These are phyloP conservation scores for Colletotrichum tropicale DNA, from an alignment of 2,329 filamentous ascomycete genomes.

Conservation along the genomic window DNA sequence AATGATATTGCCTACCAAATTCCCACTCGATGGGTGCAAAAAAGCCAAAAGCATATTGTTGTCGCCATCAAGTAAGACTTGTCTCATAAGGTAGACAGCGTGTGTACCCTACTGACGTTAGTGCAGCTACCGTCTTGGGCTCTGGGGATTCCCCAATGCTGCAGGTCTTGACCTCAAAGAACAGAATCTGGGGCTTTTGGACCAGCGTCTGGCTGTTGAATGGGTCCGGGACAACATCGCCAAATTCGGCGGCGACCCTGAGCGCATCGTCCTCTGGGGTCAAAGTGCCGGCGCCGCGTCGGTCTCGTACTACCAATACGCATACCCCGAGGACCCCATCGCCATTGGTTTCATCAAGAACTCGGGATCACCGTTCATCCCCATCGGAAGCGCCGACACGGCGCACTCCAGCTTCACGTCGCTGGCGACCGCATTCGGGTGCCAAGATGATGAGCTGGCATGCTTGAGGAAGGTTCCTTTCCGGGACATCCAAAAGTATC, in stretches of 20 bases:
- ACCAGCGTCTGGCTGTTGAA: constrained; percentile 57
- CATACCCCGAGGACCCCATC: constrained; percentile 53
- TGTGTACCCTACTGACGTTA: neutral
- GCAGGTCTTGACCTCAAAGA: neutral
- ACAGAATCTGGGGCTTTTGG: constrained; percentile 53
- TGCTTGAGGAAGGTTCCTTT: neutral
- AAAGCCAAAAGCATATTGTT: constrained; percentile 46
- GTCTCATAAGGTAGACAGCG: too few relatives aligned
- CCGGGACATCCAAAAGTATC: neutral
- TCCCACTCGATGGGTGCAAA: constrained; percentile 32
- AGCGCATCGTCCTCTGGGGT: constrained; percentile 42
- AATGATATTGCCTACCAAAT: neutral
- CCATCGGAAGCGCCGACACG: neutral
- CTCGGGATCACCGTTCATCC: neutral
- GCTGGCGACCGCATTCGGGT: neutral
- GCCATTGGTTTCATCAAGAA: constrained; percentile 45
- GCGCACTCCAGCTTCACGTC: neutral
- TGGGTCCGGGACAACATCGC: constrained; percentile 56
- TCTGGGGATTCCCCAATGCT: constrained; percentile 45
- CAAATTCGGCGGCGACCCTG: constrained; percentile 53
- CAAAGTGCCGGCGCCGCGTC: constrained; percentile 21
- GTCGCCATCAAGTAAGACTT: constrained; percentile 46
- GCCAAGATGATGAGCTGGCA: neutral
- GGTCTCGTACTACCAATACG: constrained; percentile 53
- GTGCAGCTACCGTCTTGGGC: constrained; percentile 41